Percentiles rank a stretch among this genome's conserved stretches.
These are phyloP conservation scores for Umbelopsis sp. DNA, from an alignment of 192 early-diverging fungal species.

Conservation along the genomic window DNA sequence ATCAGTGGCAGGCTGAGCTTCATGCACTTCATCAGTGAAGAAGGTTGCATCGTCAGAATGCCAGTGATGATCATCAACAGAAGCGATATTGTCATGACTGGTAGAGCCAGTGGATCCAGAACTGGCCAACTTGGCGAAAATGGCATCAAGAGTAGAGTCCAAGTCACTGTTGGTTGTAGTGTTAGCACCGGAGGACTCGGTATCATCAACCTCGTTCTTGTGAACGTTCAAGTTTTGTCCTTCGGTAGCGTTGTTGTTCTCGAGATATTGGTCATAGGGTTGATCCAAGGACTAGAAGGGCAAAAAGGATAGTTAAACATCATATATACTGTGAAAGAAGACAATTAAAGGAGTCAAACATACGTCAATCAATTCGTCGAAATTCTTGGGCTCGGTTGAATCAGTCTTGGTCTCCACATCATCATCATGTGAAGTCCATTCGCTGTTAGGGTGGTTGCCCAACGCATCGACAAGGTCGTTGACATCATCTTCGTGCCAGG, in stretches of 20 bases:
- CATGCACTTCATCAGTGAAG: background rate
- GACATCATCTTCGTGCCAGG: background rate
- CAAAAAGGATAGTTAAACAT: background rate
- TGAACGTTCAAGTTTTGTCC: background rate
- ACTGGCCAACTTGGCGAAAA: background rate
- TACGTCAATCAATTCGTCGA: slow-evolving; percentile 9
- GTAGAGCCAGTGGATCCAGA: too few relatives aligned
- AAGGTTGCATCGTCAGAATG: too few relatives aligned
- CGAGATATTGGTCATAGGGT: slow-evolving; percentile 2
- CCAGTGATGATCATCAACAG: too few relatives aligned
- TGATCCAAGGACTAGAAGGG: slow-evolving; percentile 3
- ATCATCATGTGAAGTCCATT: background rate
- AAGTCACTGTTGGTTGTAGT: background rate
- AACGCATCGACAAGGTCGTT: background rate
- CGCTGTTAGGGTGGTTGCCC: background rate
- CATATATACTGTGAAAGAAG: background rate
- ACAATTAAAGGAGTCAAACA: background rate
- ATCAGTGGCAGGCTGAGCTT: background rate
- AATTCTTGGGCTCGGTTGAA: background rate
- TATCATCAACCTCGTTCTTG: slow-evolving; percentile 3
- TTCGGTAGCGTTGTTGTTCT: slow-evolving; percentile 12
- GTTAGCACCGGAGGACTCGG: background rate
- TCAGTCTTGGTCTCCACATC: background rate
- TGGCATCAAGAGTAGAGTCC: background rate
- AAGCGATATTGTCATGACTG: too few relatives aligned